Evolutionary conservation across 352 stramenopile genomes (phyloP), one percentile per base, ranked within the genome.

Genomic region (Phytopythium helicoides): DNA sequence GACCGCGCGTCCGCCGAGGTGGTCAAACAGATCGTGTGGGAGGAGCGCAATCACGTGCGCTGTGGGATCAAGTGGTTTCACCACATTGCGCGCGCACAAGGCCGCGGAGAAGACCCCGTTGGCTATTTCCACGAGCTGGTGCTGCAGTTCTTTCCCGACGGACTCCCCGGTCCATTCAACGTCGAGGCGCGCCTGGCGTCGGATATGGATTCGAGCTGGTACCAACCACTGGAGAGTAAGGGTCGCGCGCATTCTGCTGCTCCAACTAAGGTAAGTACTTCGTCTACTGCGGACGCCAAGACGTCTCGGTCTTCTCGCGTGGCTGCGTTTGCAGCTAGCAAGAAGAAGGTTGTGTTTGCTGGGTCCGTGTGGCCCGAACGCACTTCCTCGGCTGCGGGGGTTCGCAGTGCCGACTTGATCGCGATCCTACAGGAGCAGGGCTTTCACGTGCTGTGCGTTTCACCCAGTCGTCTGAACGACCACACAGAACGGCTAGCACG

Each of bases 281-380:
- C 28, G 28, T 9, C 5, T 33, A 9, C 9, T 9, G n/a, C 3
- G 33, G 14, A 15, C 21, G 8, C 23, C 19, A 12, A 64, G 8
- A 23, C 19, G 9, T 22, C 56, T 0, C 52, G 70, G 34, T 76
- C 64, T 21, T 22, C 59, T 6, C 76, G 71, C 19, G 53, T 87
- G 8, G 56, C 64, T 10, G 66, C 64, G 18, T 88, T 87, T 26
- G 66, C 71, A 10, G 53, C 69, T 18, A 70, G 63, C 48, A 88
- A 92, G 58, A 84, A 81, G 42, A 86, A 81, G 41, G 67, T 90
- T 22, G 66, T 94, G 47, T 40, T 94, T 21, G 64, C 74, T 0
- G 84, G 84, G 0, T 83, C 71, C 0, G 84, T 94, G 25, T 96
- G 83, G 87, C 88, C 89, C 8, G 86, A 97, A 61, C 79, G 82